phyloP scores from a whole-genome alignment of 352 stramenopile genomes.

The Globisporangium cystogenes region DNA sequence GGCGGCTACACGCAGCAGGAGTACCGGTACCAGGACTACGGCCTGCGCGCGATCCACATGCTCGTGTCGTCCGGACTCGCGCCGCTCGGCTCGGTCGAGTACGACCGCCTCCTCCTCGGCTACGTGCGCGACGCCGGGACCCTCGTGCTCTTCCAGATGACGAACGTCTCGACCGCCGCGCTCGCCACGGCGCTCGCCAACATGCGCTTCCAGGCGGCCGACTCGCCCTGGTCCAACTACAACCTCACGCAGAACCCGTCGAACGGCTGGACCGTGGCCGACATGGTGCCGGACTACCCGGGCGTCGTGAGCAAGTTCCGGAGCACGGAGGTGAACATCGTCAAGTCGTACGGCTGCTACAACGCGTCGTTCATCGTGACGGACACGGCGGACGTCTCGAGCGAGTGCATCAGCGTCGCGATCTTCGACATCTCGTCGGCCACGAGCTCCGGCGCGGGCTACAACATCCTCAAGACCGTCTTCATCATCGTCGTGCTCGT shows the following conservation, averaged over 20 bases:
- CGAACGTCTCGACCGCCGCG: slow-evolving; percentile 35
- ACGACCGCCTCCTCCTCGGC: slow-evolving; percentile 45
- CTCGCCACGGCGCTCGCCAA: slow-evolving; percentile 24
- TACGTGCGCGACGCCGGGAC: slow-evolving; percentile 60
- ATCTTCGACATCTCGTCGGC: slow-evolving; percentile 80
- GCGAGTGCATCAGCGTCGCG: slow-evolving; percentile 61
- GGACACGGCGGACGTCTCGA: slow-evolving; percentile 40
- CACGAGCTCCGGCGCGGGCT: slow-evolving; percentile 43
- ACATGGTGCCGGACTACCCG: slow-evolving; percentile 34
- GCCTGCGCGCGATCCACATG: slow-evolving; percentile 70
- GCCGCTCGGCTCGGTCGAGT: slow-evolving; percentile 35
- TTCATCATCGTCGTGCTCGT: slow-evolving; percentile 87
- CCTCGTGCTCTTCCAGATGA: slow-evolving; percentile 53
- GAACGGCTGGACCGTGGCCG: slow-evolving; percentile 39
- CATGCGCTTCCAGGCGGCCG: slow-evolving; percentile 42
- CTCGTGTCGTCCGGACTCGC: slow-evolving; percentile 46
- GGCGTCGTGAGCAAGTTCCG: slow-evolving; percentile 37
- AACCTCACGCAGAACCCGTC: slow-evolving; percentile 54
- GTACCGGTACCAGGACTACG: slow-evolving; percentile 85
- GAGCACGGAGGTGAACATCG: slow-evolving; percentile 58
- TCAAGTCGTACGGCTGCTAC: slow-evolving; percentile 75
- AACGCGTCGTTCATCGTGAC: slow-evolving; percentile 53
- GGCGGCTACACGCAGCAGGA: slow-evolving; percentile 69
- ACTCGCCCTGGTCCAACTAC: slow-evolving; percentile 30
- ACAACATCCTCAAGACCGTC: slow-evolving; percentile 84